Evolutionary conservation across 352 stramenopile species (phyloP).

Genomic region (Thraustochytrium striatum): DNA sequence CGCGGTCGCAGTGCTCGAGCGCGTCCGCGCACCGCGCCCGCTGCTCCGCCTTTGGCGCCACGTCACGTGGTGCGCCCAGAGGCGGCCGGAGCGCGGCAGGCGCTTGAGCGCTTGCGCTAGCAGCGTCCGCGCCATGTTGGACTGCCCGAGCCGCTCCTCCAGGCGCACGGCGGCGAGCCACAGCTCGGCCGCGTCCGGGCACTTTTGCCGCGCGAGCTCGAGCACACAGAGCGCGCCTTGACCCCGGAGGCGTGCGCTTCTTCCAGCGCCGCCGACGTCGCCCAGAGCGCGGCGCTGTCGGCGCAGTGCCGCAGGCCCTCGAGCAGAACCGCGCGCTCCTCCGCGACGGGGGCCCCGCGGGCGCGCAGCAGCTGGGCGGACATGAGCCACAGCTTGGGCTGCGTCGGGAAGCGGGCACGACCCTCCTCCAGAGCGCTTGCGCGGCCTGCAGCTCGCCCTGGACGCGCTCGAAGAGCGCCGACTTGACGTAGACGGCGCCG

Average conservation of each 20-base stretch:
- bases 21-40: conserved; percentile 91
- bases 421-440: background rate
- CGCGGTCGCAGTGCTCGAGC: conserved; percentile 94
- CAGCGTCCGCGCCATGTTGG: conserved; percentile 88
- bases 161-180: conserved; percentile 93
- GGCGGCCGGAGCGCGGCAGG: conserved; percentile 85
- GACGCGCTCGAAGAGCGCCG: conserved; percentile 88
- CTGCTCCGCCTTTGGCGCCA: conserved; percentile 84
- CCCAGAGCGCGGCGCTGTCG: conserved; percentile 86
- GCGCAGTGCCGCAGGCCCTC: conserved; percentile 84
- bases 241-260: conserved; percentile 79
- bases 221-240: conserved; percentile 93
- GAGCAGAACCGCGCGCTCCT: conserved; percentile 54
- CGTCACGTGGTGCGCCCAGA: conserved; percentile 93
- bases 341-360: background rate
- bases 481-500: conserved; percentile 94
- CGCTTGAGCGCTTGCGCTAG: conserved; percentile 95
- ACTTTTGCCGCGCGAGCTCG: conserved; percentile 91
- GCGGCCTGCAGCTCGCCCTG: conserved; percentile 59
- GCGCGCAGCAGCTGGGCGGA: conserved; percentile 8
- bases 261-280: conserved; percentile 85
- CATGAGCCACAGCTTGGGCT: conserved; percentile 41
- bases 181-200: conserved; percentile 82
- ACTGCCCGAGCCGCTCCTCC: conserved; percentile 82
- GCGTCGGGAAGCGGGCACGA: background rate